Evolutionary conservation across 352 stramenopile genomes (phyloP).

Genomic region (Globisporangium orthogonon): DNA sequence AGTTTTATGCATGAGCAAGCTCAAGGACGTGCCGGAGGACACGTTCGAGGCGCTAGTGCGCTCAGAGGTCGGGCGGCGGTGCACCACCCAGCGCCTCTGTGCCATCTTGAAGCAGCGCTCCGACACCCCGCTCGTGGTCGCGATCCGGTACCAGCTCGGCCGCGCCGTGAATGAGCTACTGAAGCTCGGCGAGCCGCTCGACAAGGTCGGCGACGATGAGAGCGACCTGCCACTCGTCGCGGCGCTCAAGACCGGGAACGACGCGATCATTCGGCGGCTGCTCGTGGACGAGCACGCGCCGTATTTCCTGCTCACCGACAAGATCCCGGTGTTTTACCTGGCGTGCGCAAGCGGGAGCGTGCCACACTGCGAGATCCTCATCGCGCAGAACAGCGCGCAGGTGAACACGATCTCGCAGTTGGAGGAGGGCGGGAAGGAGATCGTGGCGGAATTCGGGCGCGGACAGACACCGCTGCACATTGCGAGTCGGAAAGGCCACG

Average conservation of each 20-base stretch:
- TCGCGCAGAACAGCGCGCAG: slow-evolving; percentile 41
- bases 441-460: slow-evolving; percentile 59
- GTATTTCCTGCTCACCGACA: slow-evolving; percentile 73
- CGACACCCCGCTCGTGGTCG: slow-evolving; percentile 54
- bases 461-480: slow-evolving; percentile 74
- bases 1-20: slow-evolving; percentile 41
- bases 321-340: slow-evolving; percentile 70
- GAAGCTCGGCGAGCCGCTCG: slow-evolving; percentile 38
- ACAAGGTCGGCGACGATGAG: slow-evolving; percentile 37
- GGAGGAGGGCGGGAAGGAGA: slow-evolving; percentile 75
- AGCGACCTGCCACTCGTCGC: slow-evolving; percentile 61
- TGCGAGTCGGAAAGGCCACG: slow-evolving; percentile 65
- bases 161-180: slow-evolving; percentile 79
- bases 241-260: slow-evolving; percentile 65
- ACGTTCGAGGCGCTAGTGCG: slow-evolving; percentile 54
- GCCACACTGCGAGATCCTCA: slow-evolving; percentile 68
- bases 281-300: slow-evolving; percentile 63
- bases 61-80: slow-evolving; percentile 53
- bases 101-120: slow-evolving; percentile 58
- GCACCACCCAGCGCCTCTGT: slow-evolving; percentile 60
- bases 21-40: slow-evolving; percentile 39
- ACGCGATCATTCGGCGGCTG: slow-evolving; percentile 64
- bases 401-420: slow-evolving; percentile 78
- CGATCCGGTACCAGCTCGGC: slow-evolving; percentile 73
- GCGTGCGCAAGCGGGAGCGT: slow-evolving; percentile 63